A percentile compares a stretch with the other conserved stretches of the same genome.
phyloP scores from a whole-genome alignment of 345 rosid species.

The Theobroma cacao region DNA sequence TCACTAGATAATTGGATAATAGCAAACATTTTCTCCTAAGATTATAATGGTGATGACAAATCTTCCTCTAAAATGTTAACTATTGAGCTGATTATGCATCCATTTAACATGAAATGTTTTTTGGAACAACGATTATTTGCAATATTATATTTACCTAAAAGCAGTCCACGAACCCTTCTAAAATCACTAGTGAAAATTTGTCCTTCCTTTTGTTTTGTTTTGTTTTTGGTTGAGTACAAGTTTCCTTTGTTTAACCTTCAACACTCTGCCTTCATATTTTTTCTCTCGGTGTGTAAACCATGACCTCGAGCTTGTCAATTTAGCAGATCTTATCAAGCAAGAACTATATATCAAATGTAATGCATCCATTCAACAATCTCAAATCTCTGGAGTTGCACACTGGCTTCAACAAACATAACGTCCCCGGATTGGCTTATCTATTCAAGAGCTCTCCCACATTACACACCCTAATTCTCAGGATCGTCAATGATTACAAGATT shows the following conservation, averaged over 20 bases:
- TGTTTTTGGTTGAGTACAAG: neutral
- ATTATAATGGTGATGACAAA: too few species aligned
- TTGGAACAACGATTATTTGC: too few species aligned
- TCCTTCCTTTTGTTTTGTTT: too few species aligned
- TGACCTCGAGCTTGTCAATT: neutral
- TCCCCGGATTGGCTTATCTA: constrained; percentile 51
- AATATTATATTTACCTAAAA: too few species aligned
- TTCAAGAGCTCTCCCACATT: constrained; percentile 59
- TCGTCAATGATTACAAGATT: constrained; percentile 46
- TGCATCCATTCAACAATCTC: constrained; percentile 49
- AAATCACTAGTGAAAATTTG: too few species aligned
- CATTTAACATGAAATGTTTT: too few species aligned
- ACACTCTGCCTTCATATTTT: neutral
- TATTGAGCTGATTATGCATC: too few species aligned
- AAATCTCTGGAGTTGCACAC: constrained; percentile 55
- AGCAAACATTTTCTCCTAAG: too few species aligned
- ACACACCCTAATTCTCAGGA: constrained; percentile 55
- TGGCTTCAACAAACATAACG: constrained; percentile 44
- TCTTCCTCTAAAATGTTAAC: too few species aligned
- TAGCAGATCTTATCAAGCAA: constrained; percentile 57
- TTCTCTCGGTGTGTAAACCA: neutral
- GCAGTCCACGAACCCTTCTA: too few species aligned
- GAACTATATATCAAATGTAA: constrained; percentile 33
- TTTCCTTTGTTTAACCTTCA: neutral
- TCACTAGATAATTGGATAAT: too few species aligned